Evolutionary conservation across 257 asterid genomes (phyloP).

Genomic region (Nicotiana obtusifolia): DNA sequence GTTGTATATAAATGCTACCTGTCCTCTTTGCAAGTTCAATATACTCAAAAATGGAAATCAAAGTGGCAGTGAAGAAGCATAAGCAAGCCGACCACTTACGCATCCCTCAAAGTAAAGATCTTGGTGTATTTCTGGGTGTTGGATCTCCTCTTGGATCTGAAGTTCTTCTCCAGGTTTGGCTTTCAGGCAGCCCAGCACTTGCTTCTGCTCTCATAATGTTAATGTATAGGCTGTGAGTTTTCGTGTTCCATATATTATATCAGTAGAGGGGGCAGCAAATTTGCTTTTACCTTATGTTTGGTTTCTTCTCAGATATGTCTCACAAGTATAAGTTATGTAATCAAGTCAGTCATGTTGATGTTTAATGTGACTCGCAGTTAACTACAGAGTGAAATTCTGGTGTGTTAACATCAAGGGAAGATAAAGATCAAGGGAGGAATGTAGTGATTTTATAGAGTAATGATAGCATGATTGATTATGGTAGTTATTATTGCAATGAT

Average conservation of each 20-base stretch:
- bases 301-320: background rate
- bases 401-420: background rate
- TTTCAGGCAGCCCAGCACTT: background rate
- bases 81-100: background rate
- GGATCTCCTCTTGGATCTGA: background rate
- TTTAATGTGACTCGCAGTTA: background rate
- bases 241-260: background rate
- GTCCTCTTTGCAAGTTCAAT: constrained; percentile 94
- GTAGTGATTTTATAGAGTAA: background rate
- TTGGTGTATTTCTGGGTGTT: background rate
- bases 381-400: background rate
- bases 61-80: constrained; percentile 70
- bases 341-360: background rate
- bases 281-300: background rate
- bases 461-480: background rate
- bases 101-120: background rate
- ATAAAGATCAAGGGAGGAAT: background rate
- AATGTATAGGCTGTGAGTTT: background rate
- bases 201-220: background rate
- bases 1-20: constrained; percentile 87
- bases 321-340: background rate
- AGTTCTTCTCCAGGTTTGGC: background rate
- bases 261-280: background rate
- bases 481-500: background rate
- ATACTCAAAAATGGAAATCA: constrained; percentile 67